These are phyloP conservation scores for Trapa bicornis DNA, from an alignment of 345 rosid species.

Conservation along the genomic window DNA sequence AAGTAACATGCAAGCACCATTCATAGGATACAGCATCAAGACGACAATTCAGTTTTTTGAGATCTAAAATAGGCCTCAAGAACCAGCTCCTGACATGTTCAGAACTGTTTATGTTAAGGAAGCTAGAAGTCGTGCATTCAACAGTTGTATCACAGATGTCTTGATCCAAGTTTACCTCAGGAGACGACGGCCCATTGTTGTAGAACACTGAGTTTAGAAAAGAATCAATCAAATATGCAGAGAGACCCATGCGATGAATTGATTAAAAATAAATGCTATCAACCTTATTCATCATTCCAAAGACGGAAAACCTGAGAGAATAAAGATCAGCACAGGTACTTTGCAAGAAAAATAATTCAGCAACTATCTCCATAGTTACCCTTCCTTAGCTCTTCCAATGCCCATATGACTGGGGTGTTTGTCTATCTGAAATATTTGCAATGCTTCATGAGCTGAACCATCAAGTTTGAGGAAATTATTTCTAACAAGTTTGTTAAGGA, in stretches of 20 bases:
- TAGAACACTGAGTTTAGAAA: constrained; percentile 59
- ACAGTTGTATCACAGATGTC: neutral
- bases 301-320: constrained; percentile 78
- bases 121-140: neutral
- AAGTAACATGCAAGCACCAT: constrained; percentile 7
- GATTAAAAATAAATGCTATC: constrained; percentile 9
- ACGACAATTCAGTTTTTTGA: constrained; percentile 59
- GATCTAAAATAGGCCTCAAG: constrained; percentile 80
- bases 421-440: constrained; percentile 86
- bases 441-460: constrained; percentile 80
- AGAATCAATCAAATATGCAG: constrained; percentile 18
- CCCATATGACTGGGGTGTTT: constrained; percentile 99
- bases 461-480: constrained; percentile 87
- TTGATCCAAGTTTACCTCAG: constrained; percentile 43
- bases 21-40: constrained; percentile 82
- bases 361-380: constrained; percentile 30
- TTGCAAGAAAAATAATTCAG: constrained; percentile 8
- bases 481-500: constrained; percentile 39
- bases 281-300: constrained; percentile 97
- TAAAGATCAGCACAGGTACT: constrained; percentile 19
- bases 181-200: constrained; percentile 82
- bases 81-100: constrained; percentile 72
- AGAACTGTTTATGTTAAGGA: constrained; percentile 11
- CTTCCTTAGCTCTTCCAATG: constrained; percentile 98
- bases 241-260: neutral